Evolutionary conservation across 305 asterid genomes (phyloP).

Genomic region (Euphrasia arctica): DNA sequence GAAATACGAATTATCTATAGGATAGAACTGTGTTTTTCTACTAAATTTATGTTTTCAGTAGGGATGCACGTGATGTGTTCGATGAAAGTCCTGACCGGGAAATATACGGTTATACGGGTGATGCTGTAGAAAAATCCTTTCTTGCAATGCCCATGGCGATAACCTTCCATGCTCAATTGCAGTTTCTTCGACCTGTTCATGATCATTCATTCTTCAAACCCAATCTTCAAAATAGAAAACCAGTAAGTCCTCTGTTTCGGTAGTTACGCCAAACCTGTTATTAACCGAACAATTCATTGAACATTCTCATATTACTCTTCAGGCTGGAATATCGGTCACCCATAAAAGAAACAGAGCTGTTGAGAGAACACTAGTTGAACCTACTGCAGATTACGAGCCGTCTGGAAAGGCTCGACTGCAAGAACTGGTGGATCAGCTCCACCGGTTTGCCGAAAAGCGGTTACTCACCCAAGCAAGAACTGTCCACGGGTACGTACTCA

Average conservation of each 20-base stretch:
- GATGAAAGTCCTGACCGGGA: constrained; percentile 18
- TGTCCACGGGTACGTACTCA: constrained; percentile 41
- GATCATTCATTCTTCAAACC: constrained; percentile 17
- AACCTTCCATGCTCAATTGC: constrained; percentile 14
- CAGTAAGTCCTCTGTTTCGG: constrained; percentile 19
- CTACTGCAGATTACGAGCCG: constrained; percentile 28
- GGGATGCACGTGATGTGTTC: constrained; percentile 8
- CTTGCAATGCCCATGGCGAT: constrained; percentile 29
- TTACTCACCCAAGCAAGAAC: constrained; percentile 30
- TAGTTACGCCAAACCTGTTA: background rate
- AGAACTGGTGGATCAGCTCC: constrained; percentile 43
- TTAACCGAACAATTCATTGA: constrained; percentile 12
- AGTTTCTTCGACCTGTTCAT: constrained; percentile 23
- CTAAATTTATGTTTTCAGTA: background rate
- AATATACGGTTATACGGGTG: too few species aligned
- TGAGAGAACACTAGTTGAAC: constrained; percentile 18
- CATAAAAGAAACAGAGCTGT: constrained; percentile 16
- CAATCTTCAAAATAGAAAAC: constrained; percentile 12
- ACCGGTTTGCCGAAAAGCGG: constrained; percentile 37
- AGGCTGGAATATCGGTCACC: constrained; percentile 21
- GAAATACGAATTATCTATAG: too few species aligned
- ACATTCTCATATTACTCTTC: constrained; percentile 11
- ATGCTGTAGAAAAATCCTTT: constrained; percentile 12
- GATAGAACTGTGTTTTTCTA: background rate
- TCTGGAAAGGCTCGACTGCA: constrained; percentile 33